phyloP scores from a whole-genome alignment of 164 flowering plant genomes.

The Cinnamomum chago region DNA sequence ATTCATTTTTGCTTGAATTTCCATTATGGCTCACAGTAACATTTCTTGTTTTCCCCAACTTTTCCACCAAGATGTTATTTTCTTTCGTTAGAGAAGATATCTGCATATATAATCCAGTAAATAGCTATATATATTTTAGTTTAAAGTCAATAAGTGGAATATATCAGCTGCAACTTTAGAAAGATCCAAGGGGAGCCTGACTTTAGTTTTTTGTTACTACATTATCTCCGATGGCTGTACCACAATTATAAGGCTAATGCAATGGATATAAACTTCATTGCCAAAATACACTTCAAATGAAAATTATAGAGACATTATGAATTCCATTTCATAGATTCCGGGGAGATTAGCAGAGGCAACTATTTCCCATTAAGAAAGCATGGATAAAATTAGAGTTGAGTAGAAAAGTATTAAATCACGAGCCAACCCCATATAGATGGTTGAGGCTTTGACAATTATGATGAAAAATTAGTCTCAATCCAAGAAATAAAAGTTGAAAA shows the following conservation, averaged over 20 bases:
- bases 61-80: slow-evolving; percentile 34
- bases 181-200: no score
- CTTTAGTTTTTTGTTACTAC: no score
- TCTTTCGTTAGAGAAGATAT: slow-evolving; percentile 42
- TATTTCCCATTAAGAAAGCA: no score
- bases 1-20: slow-evolving; percentile 17
- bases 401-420: background rate
- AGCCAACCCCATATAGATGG: no score
- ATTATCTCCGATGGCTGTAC: no score
- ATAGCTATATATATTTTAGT: background rate
- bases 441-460: no score
- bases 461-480: no score
- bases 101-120: slow-evolving; percentile 34
- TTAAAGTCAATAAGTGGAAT: background rate
- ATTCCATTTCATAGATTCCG: no score
- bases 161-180: no score
- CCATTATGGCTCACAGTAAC: slow-evolving; percentile 2
- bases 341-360: no score
- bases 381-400: no score
- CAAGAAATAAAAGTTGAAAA: background rate
- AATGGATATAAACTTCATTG: background rate
- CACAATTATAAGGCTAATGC: background rate
- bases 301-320: background rate
- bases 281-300: background rate
- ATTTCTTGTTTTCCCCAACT: slow-evolving; percentile 15